Evolutionary conservation across 306 rosid species (phyloP).

Genomic region (Trifolium pratense): DNA sequence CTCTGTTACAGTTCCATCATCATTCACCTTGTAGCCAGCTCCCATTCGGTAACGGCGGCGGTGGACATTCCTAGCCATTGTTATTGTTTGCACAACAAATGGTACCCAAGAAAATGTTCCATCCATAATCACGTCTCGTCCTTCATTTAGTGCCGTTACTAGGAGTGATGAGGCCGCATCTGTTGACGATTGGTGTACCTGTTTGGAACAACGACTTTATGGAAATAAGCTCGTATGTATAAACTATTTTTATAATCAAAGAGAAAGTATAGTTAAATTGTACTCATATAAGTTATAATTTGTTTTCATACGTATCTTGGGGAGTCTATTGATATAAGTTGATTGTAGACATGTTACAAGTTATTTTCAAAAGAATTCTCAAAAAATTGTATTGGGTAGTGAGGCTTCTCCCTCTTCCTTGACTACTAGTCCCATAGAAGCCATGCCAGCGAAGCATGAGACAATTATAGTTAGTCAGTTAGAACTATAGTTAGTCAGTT

Average conservation of each 20-base stretch:
- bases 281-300: no score
- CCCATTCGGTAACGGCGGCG: slow-evolving; percentile 97
- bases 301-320: neutral
- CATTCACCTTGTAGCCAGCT: slow-evolving; percentile 66
- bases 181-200: slow-evolving; percentile 98
- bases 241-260: neutral
- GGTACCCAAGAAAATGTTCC: slow-evolving; percentile 97
- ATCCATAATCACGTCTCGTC: slow-evolving; percentile 94
- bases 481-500: neutral
- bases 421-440: neutral
- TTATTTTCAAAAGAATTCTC: neutral
- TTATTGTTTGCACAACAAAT: slow-evolving; percentile 93
- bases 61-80: slow-evolving; percentile 93
- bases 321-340: neutral
- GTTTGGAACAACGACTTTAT: slow-evolving; percentile 40
- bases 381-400: neutral
- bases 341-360: neutral
- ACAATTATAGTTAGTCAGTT: neutral
- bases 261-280: no score
- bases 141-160: slow-evolving; percentile 92
- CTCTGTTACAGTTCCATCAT: slow-evolving; percentile 72
- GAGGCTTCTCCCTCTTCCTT: neutral
- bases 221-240: neutral
- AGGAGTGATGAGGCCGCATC: slow-evolving; percentile 96
- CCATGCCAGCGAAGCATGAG: neutral